Evolutionary conservation across 2,329 filamentous ascomycete species (phyloP).

Genomic region (Fusarium citri): DNA sequence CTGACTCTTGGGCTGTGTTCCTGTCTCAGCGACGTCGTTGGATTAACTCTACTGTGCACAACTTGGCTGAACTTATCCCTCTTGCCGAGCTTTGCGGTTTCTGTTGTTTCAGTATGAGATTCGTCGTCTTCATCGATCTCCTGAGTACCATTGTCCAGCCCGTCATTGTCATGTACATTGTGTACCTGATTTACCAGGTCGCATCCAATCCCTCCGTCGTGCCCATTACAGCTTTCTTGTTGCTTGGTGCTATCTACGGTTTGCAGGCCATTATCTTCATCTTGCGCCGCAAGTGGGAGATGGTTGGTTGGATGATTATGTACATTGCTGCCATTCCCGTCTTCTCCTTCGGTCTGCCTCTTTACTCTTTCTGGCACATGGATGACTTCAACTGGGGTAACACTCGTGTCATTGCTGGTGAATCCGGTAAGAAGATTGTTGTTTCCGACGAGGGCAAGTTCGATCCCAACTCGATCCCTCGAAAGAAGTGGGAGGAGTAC

Average conservation of each 20-base stretch:
- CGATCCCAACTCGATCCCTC: constrained; percentile 89
- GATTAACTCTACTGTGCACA: constrained; percentile 99
- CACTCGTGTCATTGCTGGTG: constrained; percentile 95
- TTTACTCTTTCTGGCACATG: constrained; percentile 99
- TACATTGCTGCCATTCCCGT: constrained; percentile 92
- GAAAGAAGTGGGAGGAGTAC: constrained; percentile 99
- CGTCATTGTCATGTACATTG: constrained; percentile 88
- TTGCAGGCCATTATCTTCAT: constrained; percentile 98
- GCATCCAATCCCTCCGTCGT: constrained; percentile 71
- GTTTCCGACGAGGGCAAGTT: constrained; percentile 98
- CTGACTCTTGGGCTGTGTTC: constrained; percentile 94
- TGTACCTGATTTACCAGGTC: constrained; percentile 86
- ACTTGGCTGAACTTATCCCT: constrained; percentile 93
- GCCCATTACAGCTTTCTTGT: constrained; percentile 86
- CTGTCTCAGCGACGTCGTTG: constrained; percentile 97
- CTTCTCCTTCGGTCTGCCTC: constrained; percentile 88
- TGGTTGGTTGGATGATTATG: constrained; percentile 99
- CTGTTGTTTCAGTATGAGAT: constrained; percentile 99
- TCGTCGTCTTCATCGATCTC: constrained; percentile 94
- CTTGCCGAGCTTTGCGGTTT: constrained; percentile 96
- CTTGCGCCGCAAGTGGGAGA: constrained; percentile 96
- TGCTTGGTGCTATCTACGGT: constrained; percentile 96
- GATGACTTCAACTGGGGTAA: constrained; percentile 99
- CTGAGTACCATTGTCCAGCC: constrained; percentile 93
- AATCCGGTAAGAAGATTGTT: constrained; percentile 90